Percentiles rank a stretch among this genome's conserved stretches.
phyloP scores from a whole-genome alignment of 1,139 yeast genomes.

The Hanseniaspora uvarum region DNA sequence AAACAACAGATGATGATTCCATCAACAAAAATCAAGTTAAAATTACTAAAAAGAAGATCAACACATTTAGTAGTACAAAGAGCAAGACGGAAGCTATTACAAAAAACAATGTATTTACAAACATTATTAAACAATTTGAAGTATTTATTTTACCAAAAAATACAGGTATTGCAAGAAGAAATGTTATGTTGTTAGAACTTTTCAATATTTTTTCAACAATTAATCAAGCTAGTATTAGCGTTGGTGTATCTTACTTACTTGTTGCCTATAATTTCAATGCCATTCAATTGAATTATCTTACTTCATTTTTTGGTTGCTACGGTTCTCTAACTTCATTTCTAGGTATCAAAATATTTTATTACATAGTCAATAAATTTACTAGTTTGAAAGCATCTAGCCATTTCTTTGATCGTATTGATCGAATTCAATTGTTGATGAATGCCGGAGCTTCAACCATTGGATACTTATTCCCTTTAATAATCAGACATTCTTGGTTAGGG shows the following conservation, averaged over 20 bases:
- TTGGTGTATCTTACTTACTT: constrained; percentile 7
- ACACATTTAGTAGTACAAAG: not conserved
- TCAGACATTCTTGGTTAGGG: not conserved
- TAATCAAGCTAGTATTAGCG: not conserved
- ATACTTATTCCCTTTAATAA: not conserved
- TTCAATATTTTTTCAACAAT: not conserved
- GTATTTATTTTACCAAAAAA: constrained; percentile 3
- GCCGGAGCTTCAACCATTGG: not conserved
- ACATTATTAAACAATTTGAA: constrained; percentile 2
- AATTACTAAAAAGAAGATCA: not conserved
- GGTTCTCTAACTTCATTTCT: constrained; percentile 1
- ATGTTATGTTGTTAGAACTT: not conserved
- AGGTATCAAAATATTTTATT: constrained; percentile 10
- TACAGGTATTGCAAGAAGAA: constrained; percentile 5
- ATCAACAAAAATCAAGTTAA: not conserved
- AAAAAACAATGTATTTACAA: not conserved
- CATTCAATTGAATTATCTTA: constrained; percentile 5
- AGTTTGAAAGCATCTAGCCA: not conserved
- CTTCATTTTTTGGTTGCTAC: constrained; percentile 4
- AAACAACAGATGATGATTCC: not conserved
- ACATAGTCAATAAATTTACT: not conserved
- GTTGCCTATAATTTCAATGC: not conserved
- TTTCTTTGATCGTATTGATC: not conserved
- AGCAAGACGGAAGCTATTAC: not conserved
- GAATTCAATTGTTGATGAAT: not conserved